These are phyloP conservation scores for Candida anutae DNA, from an alignment of 1,139 yeast species.

Conservation along the genomic window DNA sequence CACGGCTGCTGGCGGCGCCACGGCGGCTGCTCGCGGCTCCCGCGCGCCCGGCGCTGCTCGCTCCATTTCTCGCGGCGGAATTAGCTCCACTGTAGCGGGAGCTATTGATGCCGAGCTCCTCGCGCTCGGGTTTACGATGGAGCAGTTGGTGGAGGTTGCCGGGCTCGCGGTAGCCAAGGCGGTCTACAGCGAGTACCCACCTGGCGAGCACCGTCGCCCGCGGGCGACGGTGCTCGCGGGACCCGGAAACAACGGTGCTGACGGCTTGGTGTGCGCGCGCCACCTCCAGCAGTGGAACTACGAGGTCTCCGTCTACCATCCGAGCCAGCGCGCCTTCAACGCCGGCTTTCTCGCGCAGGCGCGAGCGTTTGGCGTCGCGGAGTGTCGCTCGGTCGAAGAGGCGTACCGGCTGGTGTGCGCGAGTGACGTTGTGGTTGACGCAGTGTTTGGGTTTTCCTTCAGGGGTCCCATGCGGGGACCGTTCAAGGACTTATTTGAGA, in stretches of 20 bases:
- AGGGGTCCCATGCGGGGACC: slow-evolving; percentile 83
- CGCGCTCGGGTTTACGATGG: slow-evolving; percentile 79
- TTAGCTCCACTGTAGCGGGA: no score
- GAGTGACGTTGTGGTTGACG: slow-evolving; percentile 50
- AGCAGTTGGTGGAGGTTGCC: slow-evolving; percentile 94
- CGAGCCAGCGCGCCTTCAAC: slow-evolving; percentile 47
- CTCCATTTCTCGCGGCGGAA: no score
- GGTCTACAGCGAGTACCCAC: slow-evolving; percentile 58
- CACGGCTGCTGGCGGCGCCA: no score
- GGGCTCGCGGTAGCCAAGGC: slow-evolving; percentile 94
- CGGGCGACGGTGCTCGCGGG: slow-evolving; percentile 71
- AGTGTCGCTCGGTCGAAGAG: slow-evolving; percentile 30
- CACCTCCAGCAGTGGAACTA: slow-evolving; percentile 76
- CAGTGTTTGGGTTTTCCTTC: slow-evolving; percentile 90
- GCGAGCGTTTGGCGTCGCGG: slow-evolving; percentile 43
- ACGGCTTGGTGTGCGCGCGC: slow-evolving; percentile 92
- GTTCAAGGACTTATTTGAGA: slow-evolving; percentile 50
- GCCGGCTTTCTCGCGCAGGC: slow-evolving; percentile 49
- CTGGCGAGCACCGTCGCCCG: slow-evolving; percentile 11
- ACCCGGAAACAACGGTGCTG: slow-evolving; percentile 97
- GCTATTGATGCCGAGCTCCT: no score
- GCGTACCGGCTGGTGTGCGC: not conserved
- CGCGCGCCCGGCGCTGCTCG: no score
- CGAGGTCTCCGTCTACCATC: slow-evolving; percentile 62
- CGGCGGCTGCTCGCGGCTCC: no score